Evolutionary conservation across 2,329 filamentous ascomycete genomes (phyloP).

Genomic region (Colletotrichum sp.): DNA sequence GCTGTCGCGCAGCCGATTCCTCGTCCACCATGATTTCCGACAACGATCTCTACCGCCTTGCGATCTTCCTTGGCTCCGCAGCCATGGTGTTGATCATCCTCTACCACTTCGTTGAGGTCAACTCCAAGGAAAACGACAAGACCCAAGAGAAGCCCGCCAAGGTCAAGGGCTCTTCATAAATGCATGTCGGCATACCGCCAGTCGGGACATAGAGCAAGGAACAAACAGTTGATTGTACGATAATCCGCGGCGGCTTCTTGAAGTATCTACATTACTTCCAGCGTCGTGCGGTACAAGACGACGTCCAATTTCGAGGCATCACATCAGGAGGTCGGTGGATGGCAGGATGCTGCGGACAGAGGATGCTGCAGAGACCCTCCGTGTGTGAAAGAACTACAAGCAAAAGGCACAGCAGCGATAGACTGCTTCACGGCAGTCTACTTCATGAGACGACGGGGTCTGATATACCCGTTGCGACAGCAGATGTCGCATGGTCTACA

Average conservation of each 20-base stretch:
- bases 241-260: not conserved
- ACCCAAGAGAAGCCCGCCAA: slow-evolving; percentile 29
- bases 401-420: not conserved
- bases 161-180: slow-evolving; percentile 9
- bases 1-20: not conserved
- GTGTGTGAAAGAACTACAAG: not conserved
- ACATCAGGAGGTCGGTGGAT: not conserved
- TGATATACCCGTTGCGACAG: not conserved
- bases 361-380: not conserved
- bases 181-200: not conserved
- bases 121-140: slow-evolving; percentile 58
- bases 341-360: not conserved
- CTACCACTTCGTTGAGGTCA: slow-evolving; percentile 97
- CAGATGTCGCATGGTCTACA: not conserved
- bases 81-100: slow-evolving; percentile 92
- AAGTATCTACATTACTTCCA: not conserved
- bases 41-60: slow-evolving; percentile 86
- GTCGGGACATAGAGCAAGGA: not conserved
- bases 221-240: not conserved
- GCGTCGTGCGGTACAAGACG: not conserved
- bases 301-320: not conserved
- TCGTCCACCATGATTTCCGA: slow-evolving; percentile 86
- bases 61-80: slow-evolving; percentile 88
- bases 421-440: not conserved
- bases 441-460: not conserved